Conservation (phyloP, 2,329 filamentous ascomycete species). For the Fonsecaea monophora region DNA sequence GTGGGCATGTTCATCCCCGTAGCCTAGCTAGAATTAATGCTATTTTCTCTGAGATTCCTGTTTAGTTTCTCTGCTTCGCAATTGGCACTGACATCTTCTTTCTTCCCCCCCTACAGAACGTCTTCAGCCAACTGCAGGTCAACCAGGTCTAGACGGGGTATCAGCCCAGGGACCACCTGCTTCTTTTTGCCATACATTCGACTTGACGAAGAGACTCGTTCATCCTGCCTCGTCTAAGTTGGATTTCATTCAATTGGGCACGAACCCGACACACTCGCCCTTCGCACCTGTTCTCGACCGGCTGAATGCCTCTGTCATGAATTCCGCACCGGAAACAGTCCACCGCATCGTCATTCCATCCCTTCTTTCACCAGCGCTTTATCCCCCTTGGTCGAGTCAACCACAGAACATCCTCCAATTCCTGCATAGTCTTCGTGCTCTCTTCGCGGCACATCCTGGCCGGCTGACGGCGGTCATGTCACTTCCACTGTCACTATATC, state of each 20-base stretch:
- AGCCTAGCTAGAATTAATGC: constrained; percentile 37
- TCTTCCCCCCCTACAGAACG: constrained; percentile 36
- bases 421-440: constrained; percentile 75
- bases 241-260: constrained; percentile 58
- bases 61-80: constrained; percentile 4
- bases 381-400: constrained; percentile 71
- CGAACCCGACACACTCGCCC: constrained; percentile 54
- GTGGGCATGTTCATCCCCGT: constrained; percentile 54
- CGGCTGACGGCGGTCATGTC: constrained; percentile 76
- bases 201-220: constrained; percentile 71
- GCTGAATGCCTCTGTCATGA: constrained; percentile 61
- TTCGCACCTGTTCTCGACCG: constrained; percentile 70
- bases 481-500: constrained; percentile 79
- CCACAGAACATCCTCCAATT: constrained; percentile 80
- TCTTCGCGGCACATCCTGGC: constrained; percentile 71
- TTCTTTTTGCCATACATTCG: constrained; percentile 74
- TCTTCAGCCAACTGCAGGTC: constrained; percentile 44
- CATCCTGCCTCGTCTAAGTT: constrained; percentile 61
- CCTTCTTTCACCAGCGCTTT: constrained; percentile 84
- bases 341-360: constrained; percentile 87
- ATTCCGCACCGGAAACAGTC: constrained; percentile 62
- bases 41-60: constrained; percentile 17
- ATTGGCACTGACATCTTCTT: constrained; percentile 27
- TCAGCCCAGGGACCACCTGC: constrained; percentile 12
- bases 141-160: constrained; percentile 51